Base-by-base conservation (phyloP, 306 rosid species). In the Sphenostylis stenocarpa region DNA sequence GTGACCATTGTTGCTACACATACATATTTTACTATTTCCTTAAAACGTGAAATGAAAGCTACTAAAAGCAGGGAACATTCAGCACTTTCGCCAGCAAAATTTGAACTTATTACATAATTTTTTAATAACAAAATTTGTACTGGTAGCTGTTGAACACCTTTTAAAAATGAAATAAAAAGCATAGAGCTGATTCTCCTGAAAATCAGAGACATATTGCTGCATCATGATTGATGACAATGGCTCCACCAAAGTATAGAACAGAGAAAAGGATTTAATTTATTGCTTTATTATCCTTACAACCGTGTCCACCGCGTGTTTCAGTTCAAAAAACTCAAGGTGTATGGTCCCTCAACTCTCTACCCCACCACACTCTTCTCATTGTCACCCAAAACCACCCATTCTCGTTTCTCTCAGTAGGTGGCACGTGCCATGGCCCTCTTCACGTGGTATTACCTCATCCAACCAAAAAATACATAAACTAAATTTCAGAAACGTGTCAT, bases 301-400 rank as follows among this genome's bases (percentile, higher is more conserved):
- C 64, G 75, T 19, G 81, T 67, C 57, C 16, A 7, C 20, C 9
- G 57, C 75, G 81, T 67, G 81, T 76, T 4, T 14, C 0, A 24
- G 19, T 55, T 8, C 17, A 13, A 13, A 4, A 21, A 11, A 19
- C 15, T 29, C 6, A 48, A 28, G 12, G 13, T 53, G 61, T 21
- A 53, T 53, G 73, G 81, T 38, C 67, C 80, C 48, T n/a, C 43
- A 38, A 38, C 9, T 38, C 43, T 38, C 43, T 7, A 7, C 43
- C 43, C 43, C 9, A 38, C 43, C 43, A 34, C 10, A 36, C 41
- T 1, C 7, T 36, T 26, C 28, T 44, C 33, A 12, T 6, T 14
- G 23, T 38, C 28, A 15, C n/a, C n/a, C n/a, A n/a, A n/a, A n/a
- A n/a, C n/a, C n/a, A n/a, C 4, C 23, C 49, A 41, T 44, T 44